Conservation (phyloP, 2,329 filamentous ascomycete species). For the Monosporascus sp. region DNA sequence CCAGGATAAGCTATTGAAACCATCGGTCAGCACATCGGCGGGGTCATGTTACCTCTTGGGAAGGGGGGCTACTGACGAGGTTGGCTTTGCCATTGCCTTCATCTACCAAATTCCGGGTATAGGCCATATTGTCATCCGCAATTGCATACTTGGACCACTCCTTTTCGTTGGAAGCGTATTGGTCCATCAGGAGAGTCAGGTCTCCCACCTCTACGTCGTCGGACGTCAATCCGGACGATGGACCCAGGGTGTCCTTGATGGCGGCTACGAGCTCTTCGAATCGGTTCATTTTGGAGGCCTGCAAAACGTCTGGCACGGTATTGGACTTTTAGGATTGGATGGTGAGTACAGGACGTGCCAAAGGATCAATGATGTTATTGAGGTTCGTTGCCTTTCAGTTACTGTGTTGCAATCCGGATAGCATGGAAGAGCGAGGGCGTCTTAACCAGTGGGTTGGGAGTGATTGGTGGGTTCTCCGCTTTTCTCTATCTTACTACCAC, state of each 20-base stretch:
- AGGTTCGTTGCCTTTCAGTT: too few species aligned
- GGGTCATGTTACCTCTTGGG: constrained; percentile 1
- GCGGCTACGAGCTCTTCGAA: constrained; percentile 69
- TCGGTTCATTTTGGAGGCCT: constrained; percentile 26
- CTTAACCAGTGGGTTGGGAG: background rate
- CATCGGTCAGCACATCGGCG: constrained; percentile 13
- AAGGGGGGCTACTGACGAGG: constrained; percentile 32
- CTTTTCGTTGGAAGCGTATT: constrained; percentile 61
- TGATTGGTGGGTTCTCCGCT: background rate
- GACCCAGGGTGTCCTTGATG: constrained; percentile 71
- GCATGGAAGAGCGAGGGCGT: background rate
- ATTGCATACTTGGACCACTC: constrained; percentile 76
- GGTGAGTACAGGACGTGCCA: constrained; percentile 3
- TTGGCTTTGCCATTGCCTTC: constrained; percentile 70
- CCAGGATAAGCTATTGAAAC: constrained; percentile 65
- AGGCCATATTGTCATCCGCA: constrained; percentile 62
- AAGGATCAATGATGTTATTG: constrained; percentile 1
- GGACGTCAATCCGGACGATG: constrained; percentile 75
- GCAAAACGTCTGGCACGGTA: background rate
- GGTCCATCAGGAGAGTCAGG: constrained; percentile 66
- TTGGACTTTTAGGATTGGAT: background rate
- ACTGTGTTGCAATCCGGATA: background rate
- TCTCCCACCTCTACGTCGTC: constrained; percentile 73
- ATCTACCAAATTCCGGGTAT: constrained; percentile 86
- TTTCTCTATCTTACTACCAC: background rate